Evolutionary conservation across 768 basidiomycete species (phyloP).

Genomic region (Lentinus brumalis): DNA sequence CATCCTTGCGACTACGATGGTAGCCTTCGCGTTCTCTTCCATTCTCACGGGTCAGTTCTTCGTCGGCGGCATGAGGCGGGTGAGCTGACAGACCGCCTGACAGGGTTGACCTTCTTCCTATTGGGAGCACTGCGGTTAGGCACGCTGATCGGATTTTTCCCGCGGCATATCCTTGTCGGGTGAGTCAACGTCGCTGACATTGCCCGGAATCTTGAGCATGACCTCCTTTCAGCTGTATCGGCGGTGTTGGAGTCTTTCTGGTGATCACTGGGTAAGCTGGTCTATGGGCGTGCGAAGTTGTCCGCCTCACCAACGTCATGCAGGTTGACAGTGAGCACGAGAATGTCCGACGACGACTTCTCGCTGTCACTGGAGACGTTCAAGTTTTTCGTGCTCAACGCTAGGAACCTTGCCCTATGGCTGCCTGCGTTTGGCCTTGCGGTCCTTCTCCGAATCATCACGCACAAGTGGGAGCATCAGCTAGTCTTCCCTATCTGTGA

Average conservation of each 20-base stretch:
- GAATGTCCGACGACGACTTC: constrained; percentile 79
- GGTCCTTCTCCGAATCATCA: constrained; percentile 76
- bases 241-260: constrained; percentile 94
- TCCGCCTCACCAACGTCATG: not conserved
- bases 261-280: constrained; percentile 76
- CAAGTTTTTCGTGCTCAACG: constrained; percentile 64
- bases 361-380: constrained; percentile 65
- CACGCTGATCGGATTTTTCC: constrained; percentile 90
- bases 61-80: not conserved
- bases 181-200: constrained; percentile 35
- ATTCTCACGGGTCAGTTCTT: constrained; percentile 74
- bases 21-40: constrained; percentile 84
- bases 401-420: constrained; percentile 75
- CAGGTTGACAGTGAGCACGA: constrained; percentile 83
- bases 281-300: not conserved
- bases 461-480: constrained; percentile 79
- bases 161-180: constrained; percentile 96
- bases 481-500: constrained; percentile 87
- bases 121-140: constrained; percentile 85
- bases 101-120: constrained; percentile 82
- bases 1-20: constrained; percentile 90
- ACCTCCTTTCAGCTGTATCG: constrained; percentile 63
- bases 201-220: not conserved
- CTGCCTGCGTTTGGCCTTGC: constrained; percentile 76
- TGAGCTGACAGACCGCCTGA: constrained; percentile 1